Base-by-base conservation (phyloP, 2,329 filamentous ascomycete genomes). In the Lasiodiplodia citricola region DNA sequence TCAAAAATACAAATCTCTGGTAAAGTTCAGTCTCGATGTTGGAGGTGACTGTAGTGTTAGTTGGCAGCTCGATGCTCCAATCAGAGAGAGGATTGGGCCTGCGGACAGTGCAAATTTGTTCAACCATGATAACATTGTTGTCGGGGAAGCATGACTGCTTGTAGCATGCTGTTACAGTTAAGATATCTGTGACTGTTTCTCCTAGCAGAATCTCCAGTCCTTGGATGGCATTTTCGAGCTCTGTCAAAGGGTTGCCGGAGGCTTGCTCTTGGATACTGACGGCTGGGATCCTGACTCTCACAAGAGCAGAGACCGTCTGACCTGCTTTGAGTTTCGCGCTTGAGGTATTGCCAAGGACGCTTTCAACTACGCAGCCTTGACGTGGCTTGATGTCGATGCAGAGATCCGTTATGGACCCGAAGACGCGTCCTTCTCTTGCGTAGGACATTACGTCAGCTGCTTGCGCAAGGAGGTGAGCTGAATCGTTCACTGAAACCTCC, bases 71-170 rank as follows among this genome's bases (percentile, higher is more conserved):
- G 25, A 65, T 41, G 65, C 77, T 77, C 79, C 78, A 81, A 50
- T 73, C 69, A 21, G 76, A 79, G 21, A 74, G 72, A 7, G 70
- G 72, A 65, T 77, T 75, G 2, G 75, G 74, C 44, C 78, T 73
- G 56, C 69, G 70, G 54, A 80, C 70, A 31, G 69, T 74, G 66
- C 72, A 76, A 10, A 73, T 71, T n/a, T 74, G 70, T 25, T 75
- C 71, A 7, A 76, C 72, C 6, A 72, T 74, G 14, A 79, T 68
- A 8, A 74, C 72, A 52, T 75, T 78, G 66, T 76, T 73, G 11
- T 69, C 66, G 2, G 77, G 76, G 37, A 80, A 69, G 10, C 78
- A 68, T 1, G 76, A 75, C 63, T 80, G 77, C 21, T 74, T 73
- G 69, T 80, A 80, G 13, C 74, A 73, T 54, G 75, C 78, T 67